These are phyloP conservation scores for Mucor lusitanicus DNA, from an alignment of 371 early-diverging fungal genomes.

Conservation along the genomic window DNA sequence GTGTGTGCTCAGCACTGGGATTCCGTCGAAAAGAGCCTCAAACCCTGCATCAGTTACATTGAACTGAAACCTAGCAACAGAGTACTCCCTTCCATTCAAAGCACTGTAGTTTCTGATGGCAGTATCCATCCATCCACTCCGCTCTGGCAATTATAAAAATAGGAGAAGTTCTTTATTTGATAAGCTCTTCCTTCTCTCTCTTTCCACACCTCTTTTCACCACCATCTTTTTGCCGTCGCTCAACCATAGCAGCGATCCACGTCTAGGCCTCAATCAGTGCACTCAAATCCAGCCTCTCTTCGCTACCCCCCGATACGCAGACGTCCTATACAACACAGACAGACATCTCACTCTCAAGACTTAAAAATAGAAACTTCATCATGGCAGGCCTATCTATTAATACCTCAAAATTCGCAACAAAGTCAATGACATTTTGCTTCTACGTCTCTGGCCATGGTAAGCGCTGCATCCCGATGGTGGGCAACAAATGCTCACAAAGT, in stretches of 20 bases:
- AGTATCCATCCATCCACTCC: not conserved
- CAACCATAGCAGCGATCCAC: too few species aligned
- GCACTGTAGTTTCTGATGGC: not conserved
- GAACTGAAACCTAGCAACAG: not conserved
- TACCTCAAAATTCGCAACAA: conserved; percentile 7
- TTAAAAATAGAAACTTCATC: conserved; percentile 2
- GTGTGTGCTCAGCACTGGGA: too few species aligned
- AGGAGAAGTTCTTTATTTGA: not conserved
- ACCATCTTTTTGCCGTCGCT: not conserved
- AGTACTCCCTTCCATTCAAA: not conserved
- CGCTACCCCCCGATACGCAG: not conserved
- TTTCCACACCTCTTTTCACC: not conserved
- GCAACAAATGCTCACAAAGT: not conserved
- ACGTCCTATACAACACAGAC: not conserved
- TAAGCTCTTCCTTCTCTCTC: not conserved
- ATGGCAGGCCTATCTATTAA: conserved; percentile 36
- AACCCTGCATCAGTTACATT: not conserved
- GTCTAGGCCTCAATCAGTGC: too few species aligned
- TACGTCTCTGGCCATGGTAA: conserved; percentile 75
- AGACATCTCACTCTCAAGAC: not conserved
- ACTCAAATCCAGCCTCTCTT: too few species aligned
- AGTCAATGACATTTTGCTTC: conserved; percentile 58
- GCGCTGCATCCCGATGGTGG: not conserved
- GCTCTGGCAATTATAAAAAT: not conserved
- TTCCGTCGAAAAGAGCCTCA: not conserved